phyloP scores from a whole-genome alignment of 805 yeast species.

The Helenozyma baotianmanensis region DNA sequence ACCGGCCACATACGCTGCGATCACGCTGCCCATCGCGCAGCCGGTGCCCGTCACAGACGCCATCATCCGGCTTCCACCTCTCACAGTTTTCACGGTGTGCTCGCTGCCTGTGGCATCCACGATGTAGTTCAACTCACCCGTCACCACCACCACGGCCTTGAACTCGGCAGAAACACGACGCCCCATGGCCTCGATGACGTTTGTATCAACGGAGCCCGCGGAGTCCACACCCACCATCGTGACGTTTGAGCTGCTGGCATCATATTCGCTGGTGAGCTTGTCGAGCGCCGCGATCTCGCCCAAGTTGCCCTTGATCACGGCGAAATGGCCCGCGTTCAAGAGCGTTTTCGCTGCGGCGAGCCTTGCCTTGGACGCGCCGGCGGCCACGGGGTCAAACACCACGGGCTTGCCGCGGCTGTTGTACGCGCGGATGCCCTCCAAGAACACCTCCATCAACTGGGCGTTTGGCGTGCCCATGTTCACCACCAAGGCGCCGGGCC shows the following conservation, averaged over 20 bases:
- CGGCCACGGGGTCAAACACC: slow-evolving; percentile 90
- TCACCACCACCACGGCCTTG: slow-evolving; percentile 61
- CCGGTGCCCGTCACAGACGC: slow-evolving; percentile 77
- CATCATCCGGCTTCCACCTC: slow-evolving; percentile 63
- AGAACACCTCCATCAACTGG: slow-evolving; percentile 37
- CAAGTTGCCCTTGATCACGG: slow-evolving; percentile 78
- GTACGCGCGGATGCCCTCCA: slow-evolving; percentile 54
- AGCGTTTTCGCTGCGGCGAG: slow-evolving; percentile 42
- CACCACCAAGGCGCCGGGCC: slow-evolving; percentile 53
- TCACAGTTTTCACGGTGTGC: slow-evolving; percentile 18
- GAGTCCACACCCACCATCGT: slow-evolving; percentile 75
- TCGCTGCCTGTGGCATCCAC: slow-evolving; percentile 7
- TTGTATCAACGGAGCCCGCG: slow-evolving; percentile 18
- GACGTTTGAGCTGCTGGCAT: background rate
- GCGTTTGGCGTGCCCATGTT: slow-evolving; percentile 73
- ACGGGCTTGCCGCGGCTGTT: slow-evolving; percentile 55
- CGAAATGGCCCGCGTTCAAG: slow-evolving; percentile 52
- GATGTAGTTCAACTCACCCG: slow-evolving; percentile 47
- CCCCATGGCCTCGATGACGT: slow-evolving; percentile 19
- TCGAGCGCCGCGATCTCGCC: slow-evolving; percentile 74
- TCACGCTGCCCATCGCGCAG: slow-evolving; percentile 72
- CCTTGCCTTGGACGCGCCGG: slow-evolving; percentile 71
- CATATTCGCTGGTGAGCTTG: slow-evolving; percentile 23
- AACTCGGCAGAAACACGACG: slow-evolving; percentile 44
- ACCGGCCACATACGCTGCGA: slow-evolving; percentile 51